Evolutionary conservation across 305 asterid species (phyloP).

Genomic region (Solanum hybrid): DNA sequence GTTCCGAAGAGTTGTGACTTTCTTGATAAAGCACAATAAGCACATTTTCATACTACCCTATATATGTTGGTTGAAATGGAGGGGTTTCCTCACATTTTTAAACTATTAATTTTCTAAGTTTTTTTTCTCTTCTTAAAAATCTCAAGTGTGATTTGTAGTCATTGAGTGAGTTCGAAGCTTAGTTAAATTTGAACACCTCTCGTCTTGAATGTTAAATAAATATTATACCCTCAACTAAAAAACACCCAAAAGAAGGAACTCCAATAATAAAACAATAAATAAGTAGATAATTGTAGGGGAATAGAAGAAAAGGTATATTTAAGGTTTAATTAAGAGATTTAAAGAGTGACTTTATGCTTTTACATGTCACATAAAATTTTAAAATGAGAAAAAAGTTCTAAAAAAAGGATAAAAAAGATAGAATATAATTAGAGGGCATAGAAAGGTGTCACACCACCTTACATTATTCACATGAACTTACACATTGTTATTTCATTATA

Average conservation of each 20-base stretch:
- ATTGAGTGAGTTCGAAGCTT: background rate
- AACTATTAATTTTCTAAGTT: too few species aligned
- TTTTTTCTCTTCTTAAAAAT: background rate
- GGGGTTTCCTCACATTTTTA: background rate
- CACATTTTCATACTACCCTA: background rate
- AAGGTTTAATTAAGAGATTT: background rate
- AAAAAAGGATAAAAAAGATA: too few species aligned
- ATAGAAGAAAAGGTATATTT: background rate
- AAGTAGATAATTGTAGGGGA: background rate
- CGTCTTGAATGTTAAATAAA: background rate
- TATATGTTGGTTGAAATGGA: background rate
- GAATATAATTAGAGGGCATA: too few species aligned
- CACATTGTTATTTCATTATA: background rate
- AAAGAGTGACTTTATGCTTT: background rate
- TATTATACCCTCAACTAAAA: background rate
- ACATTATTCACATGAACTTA: background rate
- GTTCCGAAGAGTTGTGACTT: background rate
- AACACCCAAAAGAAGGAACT: background rate
- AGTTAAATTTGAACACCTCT: background rate
- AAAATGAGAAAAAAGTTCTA: background rate
- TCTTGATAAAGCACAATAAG: background rate
- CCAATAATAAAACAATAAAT: too few species aligned
- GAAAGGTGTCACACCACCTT: background rate
- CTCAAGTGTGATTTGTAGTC: background rate
- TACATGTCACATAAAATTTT: background rate